A percentile compares a stretch with the other conserved stretches of the same genome.
These are phyloP conservation scores for Porogramme epimiltina DNA, from an alignment of 1,284 basidiomycete genomes.

Conservation along the genomic window DNA sequence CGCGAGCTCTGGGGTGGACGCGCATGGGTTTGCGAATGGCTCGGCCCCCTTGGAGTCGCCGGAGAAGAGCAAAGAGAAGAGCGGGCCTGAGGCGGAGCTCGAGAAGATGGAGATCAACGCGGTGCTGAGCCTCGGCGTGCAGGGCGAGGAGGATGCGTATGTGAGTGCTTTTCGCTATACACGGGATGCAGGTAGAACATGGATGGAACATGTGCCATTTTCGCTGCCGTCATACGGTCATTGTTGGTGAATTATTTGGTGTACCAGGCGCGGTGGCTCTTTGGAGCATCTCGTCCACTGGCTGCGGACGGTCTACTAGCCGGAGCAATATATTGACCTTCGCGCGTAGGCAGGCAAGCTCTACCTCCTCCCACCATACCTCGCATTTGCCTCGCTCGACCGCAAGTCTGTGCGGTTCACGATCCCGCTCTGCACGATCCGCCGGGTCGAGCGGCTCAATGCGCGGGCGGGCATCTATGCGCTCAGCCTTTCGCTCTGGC, in stretches of 20 bases:
- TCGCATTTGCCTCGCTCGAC: slow-evolving; percentile 91
- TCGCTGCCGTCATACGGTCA: too few species aligned
- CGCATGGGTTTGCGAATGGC: slow-evolving; percentile 3
- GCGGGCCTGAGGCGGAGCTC: slow-evolving; percentile 36
- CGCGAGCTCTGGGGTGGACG: slow-evolving; percentile 10
- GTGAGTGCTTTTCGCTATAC: slow-evolving; percentile 53
- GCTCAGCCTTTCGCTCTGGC: slow-evolving; percentile 92
- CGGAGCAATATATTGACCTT: too few species aligned
- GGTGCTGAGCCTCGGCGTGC: slow-evolving; percentile 77
- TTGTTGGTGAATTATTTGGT: too few species aligned
- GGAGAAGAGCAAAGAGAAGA: slow-evolving; percentile 27
- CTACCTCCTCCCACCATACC: slow-evolving; percentile 87
- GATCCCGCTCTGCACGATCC: slow-evolving; percentile 89
- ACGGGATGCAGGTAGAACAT: too few species aligned
- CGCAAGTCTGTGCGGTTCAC: slow-evolving; percentile 92
- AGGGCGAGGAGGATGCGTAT: slow-evolving; percentile 90
- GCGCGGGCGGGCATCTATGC: slow-evolving; percentile 94
- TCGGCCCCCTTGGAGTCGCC: slow-evolving; percentile 10
- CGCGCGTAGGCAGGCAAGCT: slow-evolving; percentile 82
- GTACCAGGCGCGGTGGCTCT: too few species aligned
- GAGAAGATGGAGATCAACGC: slow-evolving; percentile 91
- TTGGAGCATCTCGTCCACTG: too few species aligned
- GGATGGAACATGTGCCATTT: too few species aligned
- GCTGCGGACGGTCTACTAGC: too few species aligned
- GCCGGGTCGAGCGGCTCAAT: slow-evolving; percentile 93